A percentile compares a stretch with the other conserved stretches of the same genome.
phyloP scores from a whole-genome alignment of 2,329 filamentous ascomycete genomes.

The Pezicula neosporulosa region DNA sequence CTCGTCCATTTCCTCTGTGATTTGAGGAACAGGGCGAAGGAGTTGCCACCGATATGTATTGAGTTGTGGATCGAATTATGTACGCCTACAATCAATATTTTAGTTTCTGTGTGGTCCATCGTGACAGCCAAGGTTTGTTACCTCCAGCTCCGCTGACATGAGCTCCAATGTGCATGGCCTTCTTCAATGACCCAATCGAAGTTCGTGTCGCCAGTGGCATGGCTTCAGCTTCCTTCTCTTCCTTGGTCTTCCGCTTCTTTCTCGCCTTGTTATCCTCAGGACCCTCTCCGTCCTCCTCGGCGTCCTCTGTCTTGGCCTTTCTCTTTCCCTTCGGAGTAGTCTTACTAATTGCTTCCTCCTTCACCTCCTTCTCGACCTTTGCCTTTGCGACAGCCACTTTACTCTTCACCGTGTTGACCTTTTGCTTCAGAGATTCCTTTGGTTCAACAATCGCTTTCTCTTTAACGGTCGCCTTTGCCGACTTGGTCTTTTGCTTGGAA shows the following conservation, averaged over 20 bases:
- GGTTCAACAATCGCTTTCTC: neutral
- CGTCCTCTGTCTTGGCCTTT: conserved; percentile 18
- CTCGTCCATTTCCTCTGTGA: conserved; percentile 94
- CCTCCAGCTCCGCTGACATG: conserved; percentile 90
- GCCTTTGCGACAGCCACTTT: conserved; percentile 8
- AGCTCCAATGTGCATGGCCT: conserved; percentile 79
- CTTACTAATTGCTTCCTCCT: conserved; percentile 8
- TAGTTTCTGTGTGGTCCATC: too few relatives aligned
- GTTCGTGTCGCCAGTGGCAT: conserved; percentile 71
- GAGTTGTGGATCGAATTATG: conserved; percentile 83
- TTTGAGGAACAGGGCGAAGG: conserved; percentile 93
- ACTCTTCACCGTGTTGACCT: conserved; percentile 13
- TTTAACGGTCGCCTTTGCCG: neutral
- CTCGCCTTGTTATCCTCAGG: conserved; percentile 16
- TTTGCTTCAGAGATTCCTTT: conserved; percentile 6
- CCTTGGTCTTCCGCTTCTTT: conserved; percentile 51
- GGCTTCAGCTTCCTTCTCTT: conserved; percentile 49
- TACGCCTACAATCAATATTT: conserved; percentile 55
- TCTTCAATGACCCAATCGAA: conserved; percentile 56
- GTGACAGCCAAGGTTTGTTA: conserved; percentile 27
- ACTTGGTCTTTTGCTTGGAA: too few relatives aligned
- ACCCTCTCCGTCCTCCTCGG: conserved; percentile 17
- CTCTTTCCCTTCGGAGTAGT: conserved; percentile 22
- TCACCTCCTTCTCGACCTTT: conserved; percentile 10
- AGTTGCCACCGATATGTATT: conserved; percentile 80